Percentiles rank a stretch among this genome's conserved stretches.
Evolutionary conservation across 1,284 basidiomycete species (phyloP).

Genomic region (Rhodofomes roseus): DNA sequence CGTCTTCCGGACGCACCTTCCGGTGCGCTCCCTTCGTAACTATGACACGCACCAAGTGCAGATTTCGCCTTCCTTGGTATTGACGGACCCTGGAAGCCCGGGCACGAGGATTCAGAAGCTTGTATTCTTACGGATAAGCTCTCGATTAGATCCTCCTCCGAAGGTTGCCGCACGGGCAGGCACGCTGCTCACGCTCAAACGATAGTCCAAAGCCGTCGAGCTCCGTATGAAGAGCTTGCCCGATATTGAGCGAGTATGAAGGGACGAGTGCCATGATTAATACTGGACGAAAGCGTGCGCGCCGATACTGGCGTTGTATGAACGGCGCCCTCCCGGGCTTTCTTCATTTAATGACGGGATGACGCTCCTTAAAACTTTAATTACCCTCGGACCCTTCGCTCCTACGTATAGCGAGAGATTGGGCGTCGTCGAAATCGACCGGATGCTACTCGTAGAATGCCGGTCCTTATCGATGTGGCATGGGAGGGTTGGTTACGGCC

Average conservation of each 20-base stretch:
- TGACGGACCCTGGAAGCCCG: no score
- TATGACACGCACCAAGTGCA: not conserved
- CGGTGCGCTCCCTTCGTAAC: not conserved
- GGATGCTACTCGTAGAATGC: no score
- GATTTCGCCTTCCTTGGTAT: not conserved
- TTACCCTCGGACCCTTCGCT: not conserved
- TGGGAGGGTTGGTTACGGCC: no score
- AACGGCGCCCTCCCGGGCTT: not conserved
- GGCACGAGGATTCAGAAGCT: no score
- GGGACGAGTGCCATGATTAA: no score
- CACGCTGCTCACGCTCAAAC: not conserved
- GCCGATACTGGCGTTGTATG: not conserved
- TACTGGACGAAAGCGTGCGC: not conserved
- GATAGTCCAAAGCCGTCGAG: not conserved
- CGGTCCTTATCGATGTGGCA: no score
- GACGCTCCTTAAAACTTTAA: not conserved
- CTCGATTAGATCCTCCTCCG: not conserved
- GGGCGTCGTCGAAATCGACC: no score
- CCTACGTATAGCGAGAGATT: no score
- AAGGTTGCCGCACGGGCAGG: not conserved
- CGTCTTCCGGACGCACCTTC: not conserved
- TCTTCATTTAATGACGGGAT: not conserved
- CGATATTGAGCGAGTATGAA: not conserved
- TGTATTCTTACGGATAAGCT: no score
- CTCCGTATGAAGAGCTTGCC: not conserved